Evolutionary conservation across 2,329 filamentous ascomycete species (phyloP), one percentile per base, ranked within the genome.

Genomic region (Xylaria sp.): DNA sequence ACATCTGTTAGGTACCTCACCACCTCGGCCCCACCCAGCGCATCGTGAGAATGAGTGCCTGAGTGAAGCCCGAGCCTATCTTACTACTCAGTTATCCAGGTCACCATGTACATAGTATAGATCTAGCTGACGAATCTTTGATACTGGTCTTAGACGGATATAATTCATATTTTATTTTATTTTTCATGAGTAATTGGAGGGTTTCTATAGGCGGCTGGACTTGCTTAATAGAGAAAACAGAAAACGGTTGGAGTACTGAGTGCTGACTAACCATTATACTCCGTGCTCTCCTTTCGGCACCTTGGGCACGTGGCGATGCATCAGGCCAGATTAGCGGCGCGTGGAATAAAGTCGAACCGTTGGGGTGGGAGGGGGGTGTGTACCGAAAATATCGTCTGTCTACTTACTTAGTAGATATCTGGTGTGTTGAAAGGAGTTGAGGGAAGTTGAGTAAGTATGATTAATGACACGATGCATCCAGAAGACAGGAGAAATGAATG

Each of bases 401-500:
- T 44, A 5, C 18, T 18, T n/a, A n/a, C n/a, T n/a, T n/a, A n/a
- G n/a, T 16, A 18, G 40, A 44, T 44, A n/a, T 44, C 40, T 18
- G 35, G 3, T 40, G 35, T 13, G 13, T 40, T 13, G 6, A 44
- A 44, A 44, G 6, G 5, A 50, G 5, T 32, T n/a, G 27, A 44
- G 50, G 25, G 8, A 53, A n/a, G 25, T 55, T 42, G 54, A 47
- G 44, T 21, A 47, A 3, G 35, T 48, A 32, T 65, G 63, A 65
- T 60, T 40, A 55, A 60, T 65, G 51, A 54, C 27, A 54, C 8
- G 51, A 12, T 54, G 29, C 10, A 54, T 21, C 27, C 29, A 21
- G 51, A 54, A 54, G 51, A 29, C 18, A 21, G 37, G 57, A 60
- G 50, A 65, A 65, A 65, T 44, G 29, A 23, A 35, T n/a, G n/a